Percentiles rank a stretch among this genome's conserved stretches.
phyloP scores from a whole-genome alignment of 345 rosid species.

The Murraya koenigii region DNA sequence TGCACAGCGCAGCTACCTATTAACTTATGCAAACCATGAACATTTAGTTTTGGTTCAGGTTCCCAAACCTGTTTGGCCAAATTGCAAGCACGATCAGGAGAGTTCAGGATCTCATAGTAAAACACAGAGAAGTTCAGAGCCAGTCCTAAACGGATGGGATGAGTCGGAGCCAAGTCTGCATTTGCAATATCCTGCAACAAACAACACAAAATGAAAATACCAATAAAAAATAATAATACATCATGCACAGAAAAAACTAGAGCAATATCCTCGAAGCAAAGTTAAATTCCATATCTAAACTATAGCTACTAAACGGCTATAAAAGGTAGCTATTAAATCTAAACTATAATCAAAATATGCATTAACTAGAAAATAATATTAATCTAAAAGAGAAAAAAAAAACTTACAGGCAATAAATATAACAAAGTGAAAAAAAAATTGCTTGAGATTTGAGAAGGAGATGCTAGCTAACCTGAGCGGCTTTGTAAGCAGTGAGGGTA shows the following conservation, averaged over 20 bases:
- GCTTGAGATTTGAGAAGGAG: background rate
- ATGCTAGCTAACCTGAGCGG: slow-evolving; percentile 65
- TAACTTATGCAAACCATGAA: slow-evolving; percentile 1
- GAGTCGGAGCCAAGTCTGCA: slow-evolving; percentile 82
- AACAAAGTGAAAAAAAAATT: background rate
- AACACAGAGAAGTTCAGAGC: slow-evolving; percentile 92
- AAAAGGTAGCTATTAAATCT: background rate
- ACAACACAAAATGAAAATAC: background rate
- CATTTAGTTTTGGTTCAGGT: background rate
- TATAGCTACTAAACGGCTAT: background rate
- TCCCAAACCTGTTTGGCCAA: slow-evolving; percentile 76
- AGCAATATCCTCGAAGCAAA: background rate
- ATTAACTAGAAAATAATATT: background rate
- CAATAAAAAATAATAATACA: background rate
- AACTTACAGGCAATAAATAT: background rate
- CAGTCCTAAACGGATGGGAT: slow-evolving; percentile 86
- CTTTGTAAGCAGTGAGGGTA: slow-evolving; percentile 77
- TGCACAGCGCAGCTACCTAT: background rate
- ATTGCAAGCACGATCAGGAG: slow-evolving; percentile 94
- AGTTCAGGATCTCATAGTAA: slow-evolving; percentile 85
- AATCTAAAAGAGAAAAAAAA: no score
- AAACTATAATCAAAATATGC: background rate
- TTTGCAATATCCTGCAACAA: slow-evolving; percentile 74
- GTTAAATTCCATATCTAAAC: background rate
- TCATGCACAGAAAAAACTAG: background rate